These are phyloP conservation scores for Gymnopilus junonius DNA, from an alignment of 768 basidiomycete genomes.

Conservation along the genomic window DNA sequence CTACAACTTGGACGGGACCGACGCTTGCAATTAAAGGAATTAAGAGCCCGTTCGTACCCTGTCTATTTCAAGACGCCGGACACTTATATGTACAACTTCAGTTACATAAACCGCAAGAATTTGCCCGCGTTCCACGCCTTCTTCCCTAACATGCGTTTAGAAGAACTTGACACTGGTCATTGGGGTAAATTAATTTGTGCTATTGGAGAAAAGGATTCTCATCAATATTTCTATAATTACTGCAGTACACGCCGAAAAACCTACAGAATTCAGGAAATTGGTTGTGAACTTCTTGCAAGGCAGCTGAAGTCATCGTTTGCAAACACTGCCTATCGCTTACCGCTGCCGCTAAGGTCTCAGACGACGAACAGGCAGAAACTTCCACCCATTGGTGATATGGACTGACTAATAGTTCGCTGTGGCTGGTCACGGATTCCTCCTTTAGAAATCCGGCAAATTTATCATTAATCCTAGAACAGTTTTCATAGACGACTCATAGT, in stretches of 20 bases:
- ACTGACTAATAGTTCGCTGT: background rate
- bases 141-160: slow-evolving; percentile 72
- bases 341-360: too few species aligned
- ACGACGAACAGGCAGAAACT: background rate
- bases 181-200: slow-evolving; percentile 65
- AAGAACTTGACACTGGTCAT: slow-evolving; percentile 76
- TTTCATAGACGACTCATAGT: background rate
- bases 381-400: too few species aligned
- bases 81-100: too few species aligned
- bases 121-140: slow-evolving; percentile 61
- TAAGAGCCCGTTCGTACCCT: slow-evolving; percentile 64
- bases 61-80: too few species aligned
- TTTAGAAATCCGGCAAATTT: background rate
- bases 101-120: slow-evolving; percentile 80
- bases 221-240: background rate
- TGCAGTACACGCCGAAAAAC: slow-evolving; percentile 83
- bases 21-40: slow-evolving; percentile 79
- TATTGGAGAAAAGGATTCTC: background rate
- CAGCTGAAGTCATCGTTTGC: background rate
- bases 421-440: background rate
- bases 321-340: background rate
- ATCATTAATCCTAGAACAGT: background rate
- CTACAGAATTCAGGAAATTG: slow-evolving; percentile 57
- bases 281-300: slow-evolving; percentile 33
- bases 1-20: slow-evolving; percentile 51